Base-by-base conservation (phyloP, 352 stramenopile genomes). In the Pythium insidiosum region DNA sequence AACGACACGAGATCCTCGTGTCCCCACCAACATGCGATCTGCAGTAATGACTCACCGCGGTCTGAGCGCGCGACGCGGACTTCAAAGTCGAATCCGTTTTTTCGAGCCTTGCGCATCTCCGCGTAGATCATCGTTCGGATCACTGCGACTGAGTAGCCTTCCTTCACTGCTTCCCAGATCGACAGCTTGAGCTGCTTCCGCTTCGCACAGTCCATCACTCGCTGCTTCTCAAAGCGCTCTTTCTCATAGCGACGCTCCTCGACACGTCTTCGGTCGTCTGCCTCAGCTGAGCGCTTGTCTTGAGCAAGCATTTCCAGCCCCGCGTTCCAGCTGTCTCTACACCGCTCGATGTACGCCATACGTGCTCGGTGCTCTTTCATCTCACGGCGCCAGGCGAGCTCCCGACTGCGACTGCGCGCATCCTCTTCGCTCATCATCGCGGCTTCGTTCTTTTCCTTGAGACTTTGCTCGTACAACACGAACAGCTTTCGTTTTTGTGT, bases 11-110 rank as follows among this genome's bases (percentile, higher is more conserved):
- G 47, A 23, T 82, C 52, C 58, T 80, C 34, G 28, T 85, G 73
- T 0, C 72, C 75, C 58, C 57, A 81, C 75, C 75, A 88, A 20
- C 75, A 88, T 12, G 75, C 73, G 18, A 84, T 79, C 33, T 85
- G 70, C 7, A 88, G 56, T 9, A 88, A 47, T 18, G 70, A 77
- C 41, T 81, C 70, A 18, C 73, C 73, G 6, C 63, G 64, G 21
- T 78, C 62, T 0, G 75, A 84, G 9, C 63, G 56, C 18, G 70
- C 62, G 5, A 58, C 60, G 13, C 65, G 63, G 22, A 88, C 44
- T 9, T 60, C 37, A 26, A 88, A 88, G 24, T 73, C 60, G 34
- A 77, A 81, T 6, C 68, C 73, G 20, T 73, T 57, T 34, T 70
- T 56, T n/a, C 64, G 61, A 15, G 75, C 68, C 30, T 83, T 85